Evolutionary conservation across 2,329 filamentous ascomycete species (phyloP).

Genomic region (Zopfia rhizophila): DNA sequence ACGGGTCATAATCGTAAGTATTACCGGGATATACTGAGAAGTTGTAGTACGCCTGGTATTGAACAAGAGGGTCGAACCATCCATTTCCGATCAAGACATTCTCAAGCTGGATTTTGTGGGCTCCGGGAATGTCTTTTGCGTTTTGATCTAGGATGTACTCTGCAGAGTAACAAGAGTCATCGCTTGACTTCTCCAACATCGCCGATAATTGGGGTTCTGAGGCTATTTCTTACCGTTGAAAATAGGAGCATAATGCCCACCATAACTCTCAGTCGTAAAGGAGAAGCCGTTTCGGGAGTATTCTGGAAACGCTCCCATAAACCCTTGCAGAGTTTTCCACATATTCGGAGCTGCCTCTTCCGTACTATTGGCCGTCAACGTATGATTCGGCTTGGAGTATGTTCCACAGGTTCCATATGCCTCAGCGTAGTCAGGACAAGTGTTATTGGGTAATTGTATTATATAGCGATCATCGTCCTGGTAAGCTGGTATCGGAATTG

Average conservation of each 20-base stretch:
- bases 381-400: slow-evolving; percentile 63
- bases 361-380: slow-evolving; percentile 64
- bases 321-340: slow-evolving; percentile 70
- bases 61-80: slow-evolving; percentile 67
- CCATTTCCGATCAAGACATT: slow-evolving; percentile 67
- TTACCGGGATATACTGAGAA: slow-evolving; percentile 67
- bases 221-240: slow-evolving; percentile 59
- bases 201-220: neutral
- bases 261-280: slow-evolving; percentile 67
- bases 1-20: slow-evolving; percentile 66
- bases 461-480: slow-evolving; percentile 47
- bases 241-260: slow-evolving; percentile 68
- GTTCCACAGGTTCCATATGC: slow-evolving; percentile 62
- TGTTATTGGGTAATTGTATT: slow-evolving; percentile 57
- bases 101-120: slow-evolving; percentile 61
- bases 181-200: neutral
- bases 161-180: too few relatives aligned
- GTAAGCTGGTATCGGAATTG: slow-evolving; percentile 55
- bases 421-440: slow-evolving; percentile 62
- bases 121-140: slow-evolving; percentile 54
- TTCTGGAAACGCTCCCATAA: slow-evolving; percentile 68
- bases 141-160: slow-evolving; percentile 61
- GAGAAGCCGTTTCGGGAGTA: slow-evolving; percentile 61
- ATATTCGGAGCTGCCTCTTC: slow-evolving; percentile 66
- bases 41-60: slow-evolving; percentile 68